Evolutionary conservation across 2,329 filamentous ascomycete genomes (phyloP).

Genomic region (Ciborinia camelliae): DNA sequence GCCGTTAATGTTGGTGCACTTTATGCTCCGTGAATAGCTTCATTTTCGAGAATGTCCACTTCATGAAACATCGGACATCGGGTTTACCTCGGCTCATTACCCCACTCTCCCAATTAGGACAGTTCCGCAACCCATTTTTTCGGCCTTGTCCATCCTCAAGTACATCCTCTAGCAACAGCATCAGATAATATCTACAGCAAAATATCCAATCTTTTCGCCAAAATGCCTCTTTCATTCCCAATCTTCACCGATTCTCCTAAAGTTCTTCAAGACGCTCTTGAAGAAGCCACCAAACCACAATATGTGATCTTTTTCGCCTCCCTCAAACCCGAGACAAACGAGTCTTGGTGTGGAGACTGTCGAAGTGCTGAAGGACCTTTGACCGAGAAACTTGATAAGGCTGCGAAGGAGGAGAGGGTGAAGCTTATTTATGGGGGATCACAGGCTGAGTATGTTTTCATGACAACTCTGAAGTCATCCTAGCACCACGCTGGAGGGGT

Average conservation of each 20-base stretch:
- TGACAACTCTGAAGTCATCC: no score
- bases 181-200: neutral
- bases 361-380: neutral
- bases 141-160: neutral
- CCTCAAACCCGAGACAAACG: neutral
- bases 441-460: conserved; percentile 8
- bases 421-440: conserved; percentile 8
- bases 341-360: conserved; percentile 16
- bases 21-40: neutral
- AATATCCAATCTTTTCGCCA: neutral
- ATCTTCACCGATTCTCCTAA: neutral
- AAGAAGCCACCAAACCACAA: neutral
- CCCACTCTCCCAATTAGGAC: neutral
- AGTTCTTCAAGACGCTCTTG: neutral
- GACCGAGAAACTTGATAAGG: neutral
- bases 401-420: neutral
- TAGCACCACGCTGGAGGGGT: no score
- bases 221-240: conserved; percentile 10
- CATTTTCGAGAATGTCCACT: neutral
- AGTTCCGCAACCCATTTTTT: neutral
- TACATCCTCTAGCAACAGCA: neutral
- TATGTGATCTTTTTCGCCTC: conserved; percentile 14
- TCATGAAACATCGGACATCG: neutral
- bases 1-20: neutral
- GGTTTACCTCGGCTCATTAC: neutral